Evolutionary conservation across 176 grass and related monocot species (phyloP), one percentile per base, ranked within the genome.

Genomic region (Triticum dicoccoides): DNA sequence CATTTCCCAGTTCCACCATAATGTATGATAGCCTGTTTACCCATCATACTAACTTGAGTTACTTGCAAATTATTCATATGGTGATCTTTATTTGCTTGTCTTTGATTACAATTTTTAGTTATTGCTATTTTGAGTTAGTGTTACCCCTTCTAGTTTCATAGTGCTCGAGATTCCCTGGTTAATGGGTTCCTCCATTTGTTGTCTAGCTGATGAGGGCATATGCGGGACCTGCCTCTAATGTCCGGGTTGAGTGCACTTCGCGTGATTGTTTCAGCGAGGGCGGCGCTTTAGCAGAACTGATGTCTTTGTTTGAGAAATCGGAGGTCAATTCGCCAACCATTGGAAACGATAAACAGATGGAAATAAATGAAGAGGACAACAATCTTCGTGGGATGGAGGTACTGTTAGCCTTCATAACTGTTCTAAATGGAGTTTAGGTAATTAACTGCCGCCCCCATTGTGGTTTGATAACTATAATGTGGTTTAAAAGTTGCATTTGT

Each of bases 321-420:
- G 70, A 80, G 51, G 82, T 84, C 56, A 35, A 73, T 52, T 32
- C 44, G 81, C 81, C 86, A 42, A 78, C 42, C 24, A 78, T 15
- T 77, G 82, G 84, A 76, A 25, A 88, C 74, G 70, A 77, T 65
- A 67, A 49, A 44, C 54, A 79, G 49, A 49, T 86, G 66, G 47
- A 90, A 79, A 81, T 32, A 84, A 90, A 44, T 83, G 83, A 90
- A 33, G 81, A 87, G 54, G 71, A 37, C 67, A 84, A 67, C 34
- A 83, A 86, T 89, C 70, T 76, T 92, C 73, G 12, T 89, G 91
- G 91, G 84, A 88, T 95, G 73, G 86, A 98, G 91, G 93, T 98
- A 89, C 82, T 49, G 27, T 58, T 69, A 61, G 14, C 69, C 65
- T 80, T 70, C 82, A 17, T 9, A 81, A 67, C 82, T 61, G 5